Evolutionary conservation across 352 stramenopile species (phyloP).

Genomic region (Phytophthora pistaciae): DNA sequence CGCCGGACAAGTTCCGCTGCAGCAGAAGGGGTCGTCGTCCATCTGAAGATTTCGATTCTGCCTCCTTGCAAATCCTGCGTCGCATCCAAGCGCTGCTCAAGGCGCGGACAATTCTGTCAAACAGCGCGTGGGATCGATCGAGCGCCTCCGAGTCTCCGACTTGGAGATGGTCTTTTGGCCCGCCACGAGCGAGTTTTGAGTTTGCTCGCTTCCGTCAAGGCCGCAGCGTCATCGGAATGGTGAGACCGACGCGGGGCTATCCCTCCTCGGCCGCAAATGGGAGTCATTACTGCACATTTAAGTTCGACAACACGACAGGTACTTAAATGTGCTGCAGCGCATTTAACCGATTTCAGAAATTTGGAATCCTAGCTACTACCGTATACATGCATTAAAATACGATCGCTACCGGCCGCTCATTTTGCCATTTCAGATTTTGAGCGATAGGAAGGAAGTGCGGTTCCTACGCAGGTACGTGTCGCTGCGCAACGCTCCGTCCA

Average conservation of each 20-base stretch:
- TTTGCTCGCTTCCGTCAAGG: not conserved
- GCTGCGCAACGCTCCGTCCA: too few species aligned
- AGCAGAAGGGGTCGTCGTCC: slow-evolving; percentile 25
- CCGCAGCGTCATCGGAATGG: not conserved
- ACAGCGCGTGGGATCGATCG: not conserved
- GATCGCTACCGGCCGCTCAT: too few species aligned
- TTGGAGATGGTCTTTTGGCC: not conserved
- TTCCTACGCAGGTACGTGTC: too few species aligned
- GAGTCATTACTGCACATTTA: too few species aligned
- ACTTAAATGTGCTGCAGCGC: too few species aligned
- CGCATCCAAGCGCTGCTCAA: slow-evolving; percentile 3
- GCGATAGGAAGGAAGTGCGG: too few species aligned
- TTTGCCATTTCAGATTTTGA: too few species aligned
- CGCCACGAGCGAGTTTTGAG: not conserved
- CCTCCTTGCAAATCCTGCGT: slow-evolving; percentile 23
- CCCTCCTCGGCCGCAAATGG: not conserved
- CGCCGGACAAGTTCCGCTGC: slow-evolving; percentile 14
- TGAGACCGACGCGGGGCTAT: not conserved
- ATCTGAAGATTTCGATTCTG: slow-evolving; percentile 32
- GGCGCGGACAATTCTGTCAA: slow-evolving; percentile 4
- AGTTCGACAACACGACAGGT: too few species aligned
- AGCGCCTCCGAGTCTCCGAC: not conserved
- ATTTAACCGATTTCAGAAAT: too few species aligned
- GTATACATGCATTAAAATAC: too few species aligned
- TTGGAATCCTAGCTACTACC: too few species aligned